These are phyloP conservation scores for Tetracladium marchalianum DNA, from an alignment of 495 filamentous ascomycete genomes.

Conservation along the genomic window DNA sequence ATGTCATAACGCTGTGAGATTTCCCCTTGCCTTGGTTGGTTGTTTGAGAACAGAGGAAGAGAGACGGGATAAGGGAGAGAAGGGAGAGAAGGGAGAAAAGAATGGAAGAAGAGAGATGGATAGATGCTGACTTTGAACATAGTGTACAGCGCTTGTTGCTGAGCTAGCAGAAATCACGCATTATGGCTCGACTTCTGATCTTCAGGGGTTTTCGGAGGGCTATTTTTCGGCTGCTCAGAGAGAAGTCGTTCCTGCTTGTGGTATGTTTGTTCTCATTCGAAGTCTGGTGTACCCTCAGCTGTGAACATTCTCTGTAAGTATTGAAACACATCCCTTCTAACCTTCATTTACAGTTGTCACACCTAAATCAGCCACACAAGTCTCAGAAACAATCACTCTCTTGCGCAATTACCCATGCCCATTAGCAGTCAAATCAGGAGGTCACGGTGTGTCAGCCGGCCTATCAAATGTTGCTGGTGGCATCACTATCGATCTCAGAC, in stretches of 20 bases:
- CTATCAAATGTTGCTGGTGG: constrained; percentile 8
- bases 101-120: neutral
- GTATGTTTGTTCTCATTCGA: too few species aligned
- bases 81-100: constrained; percentile 7
- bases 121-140: neutral
- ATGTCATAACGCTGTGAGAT: neutral
- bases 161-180: neutral
- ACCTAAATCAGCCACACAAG: neutral
- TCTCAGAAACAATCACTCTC: neutral
- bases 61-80: constrained; percentile 13
- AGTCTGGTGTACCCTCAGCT: too few species aligned
- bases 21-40: neutral
- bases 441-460: constrained; percentile 11
- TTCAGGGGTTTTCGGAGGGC: neutral
- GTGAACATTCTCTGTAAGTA: too few species aligned
- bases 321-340: too few species aligned
- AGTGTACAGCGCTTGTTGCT: neutral
- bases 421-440: constrained; percentile 27
- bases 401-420: neutral
- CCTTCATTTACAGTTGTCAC: neutral
- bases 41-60: constrained; percentile 22
- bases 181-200: neutral
- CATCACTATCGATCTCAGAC: constrained; percentile 21
- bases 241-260: neutral
- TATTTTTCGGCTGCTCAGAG: neutral